A percentile compares a stretch with the other conserved stretches of the same genome.
These are phyloP conservation scores for Thielaviopsis punctulata DNA, from an alignment of 2,329 filamentous ascomycete genomes.

Conservation along the genomic window DNA sequence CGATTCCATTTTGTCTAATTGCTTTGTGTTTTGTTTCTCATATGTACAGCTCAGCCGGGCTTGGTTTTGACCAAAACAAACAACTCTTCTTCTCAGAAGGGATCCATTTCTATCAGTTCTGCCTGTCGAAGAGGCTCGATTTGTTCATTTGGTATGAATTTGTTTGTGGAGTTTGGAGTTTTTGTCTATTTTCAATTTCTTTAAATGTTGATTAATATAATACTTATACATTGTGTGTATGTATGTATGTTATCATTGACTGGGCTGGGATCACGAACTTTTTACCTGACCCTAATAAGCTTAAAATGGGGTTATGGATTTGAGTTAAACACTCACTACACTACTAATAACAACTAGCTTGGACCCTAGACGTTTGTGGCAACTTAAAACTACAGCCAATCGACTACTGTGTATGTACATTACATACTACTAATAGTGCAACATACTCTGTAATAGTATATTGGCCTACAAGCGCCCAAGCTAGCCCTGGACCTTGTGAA, in stretches of 20 bases:
- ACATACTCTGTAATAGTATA: background rate
- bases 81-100: background rate
- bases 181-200: background rate
- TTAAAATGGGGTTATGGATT: too few species aligned
- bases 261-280: too few species aligned
- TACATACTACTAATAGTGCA: too few species aligned
- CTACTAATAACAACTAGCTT: too few species aligned
- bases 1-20: background rate
- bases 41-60: too few species aligned
- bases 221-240: too few species aligned
- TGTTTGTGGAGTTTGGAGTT: background rate
- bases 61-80: background rate
- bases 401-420: background rate
- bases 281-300: too few species aligned
- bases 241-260: background rate
- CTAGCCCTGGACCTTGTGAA: background rate
- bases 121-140: background rate
- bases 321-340: too few species aligned
- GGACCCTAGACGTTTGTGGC: too few species aligned
- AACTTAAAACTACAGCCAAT: background rate
- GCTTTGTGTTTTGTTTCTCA: background rate
- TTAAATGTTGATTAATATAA: too few species aligned
- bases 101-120: too few species aligned
- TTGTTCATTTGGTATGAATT: background rate
- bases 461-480: conserved; percentile 1